These are phyloP conservation scores for Amborella trichopoda DNA, from an alignment of 164 flowering plant species.

Conservation along the genomic window DNA sequence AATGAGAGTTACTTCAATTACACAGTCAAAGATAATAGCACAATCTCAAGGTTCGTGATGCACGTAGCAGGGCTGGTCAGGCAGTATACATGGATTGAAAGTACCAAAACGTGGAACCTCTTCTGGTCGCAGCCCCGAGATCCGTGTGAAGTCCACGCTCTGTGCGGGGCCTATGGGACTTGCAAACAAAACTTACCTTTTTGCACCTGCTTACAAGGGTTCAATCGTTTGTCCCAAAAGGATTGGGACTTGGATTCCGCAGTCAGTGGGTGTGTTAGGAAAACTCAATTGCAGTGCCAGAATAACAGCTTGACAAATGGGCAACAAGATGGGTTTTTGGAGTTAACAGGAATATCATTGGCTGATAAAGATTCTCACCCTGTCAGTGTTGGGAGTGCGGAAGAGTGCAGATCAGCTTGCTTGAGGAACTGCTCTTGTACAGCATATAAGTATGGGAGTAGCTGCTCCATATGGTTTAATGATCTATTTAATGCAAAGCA, in stretches of 20 bases:
- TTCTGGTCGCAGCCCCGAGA: conserved; percentile 16
- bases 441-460: conserved; percentile 10
- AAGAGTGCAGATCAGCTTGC: conserved; percentile 11
- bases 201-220: conserved; percentile 17
- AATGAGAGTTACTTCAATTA: conserved; percentile 8
- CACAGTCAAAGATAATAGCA: neutral
- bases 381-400: neutral
- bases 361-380: conserved; percentile 1
- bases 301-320: too few species aligned
- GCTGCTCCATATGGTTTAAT: conserved; percentile 10
- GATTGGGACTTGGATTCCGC: conserved; percentile 10
- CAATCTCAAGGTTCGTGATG: conserved; percentile 11
- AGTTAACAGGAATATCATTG: too few species aligned
- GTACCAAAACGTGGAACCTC: conserved; percentile 5
- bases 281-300: conserved; percentile 9
- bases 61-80: conserved; percentile 14
- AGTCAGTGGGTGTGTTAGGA: conserved; percentile 20
- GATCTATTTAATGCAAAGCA: conserved; percentile 1
- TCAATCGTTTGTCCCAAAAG: neutral
- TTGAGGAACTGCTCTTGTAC: conserved; percentile 11
- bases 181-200: conserved; percentile 5
- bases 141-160: conserved; percentile 8
- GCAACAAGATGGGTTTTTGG: too few species aligned
- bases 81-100: conserved; percentile 6
- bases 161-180: conserved; percentile 18